Conservation (phyloP, 2,329 filamentous ascomycete genomes). For the Claviceps cyperi region DNA sequence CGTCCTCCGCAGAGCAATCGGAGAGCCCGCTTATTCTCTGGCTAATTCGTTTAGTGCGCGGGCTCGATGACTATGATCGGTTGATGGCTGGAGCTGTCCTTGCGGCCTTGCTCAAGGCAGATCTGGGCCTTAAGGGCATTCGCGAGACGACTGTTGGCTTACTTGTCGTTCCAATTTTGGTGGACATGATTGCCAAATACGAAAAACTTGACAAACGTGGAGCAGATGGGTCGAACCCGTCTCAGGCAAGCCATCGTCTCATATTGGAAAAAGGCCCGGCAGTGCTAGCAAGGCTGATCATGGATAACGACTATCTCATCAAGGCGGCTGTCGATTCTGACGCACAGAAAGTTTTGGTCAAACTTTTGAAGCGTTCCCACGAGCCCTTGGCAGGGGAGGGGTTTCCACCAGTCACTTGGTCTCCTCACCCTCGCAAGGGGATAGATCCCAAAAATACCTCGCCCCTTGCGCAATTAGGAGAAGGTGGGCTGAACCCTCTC, state of each 20-base stretch:
- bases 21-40: conserved; percentile 62
- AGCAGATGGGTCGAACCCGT: conserved; percentile 21
- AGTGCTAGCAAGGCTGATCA: conserved; percentile 64
- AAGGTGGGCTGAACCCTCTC: conserved; percentile 42
- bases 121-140: conserved; percentile 43
- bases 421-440: conserved; percentile 20
- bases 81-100: conserved; percentile 57
- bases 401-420: conserved; percentile 23
- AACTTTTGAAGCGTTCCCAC: conserved; percentile 37
- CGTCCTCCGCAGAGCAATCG: conserved; percentile 33
- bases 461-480: conserved; percentile 37
- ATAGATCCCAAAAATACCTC: conserved; percentile 20
- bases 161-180: conserved; percentile 55
- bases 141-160: conserved; percentile 51
- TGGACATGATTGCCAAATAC: conserved; percentile 40
- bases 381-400: conserved; percentile 23
- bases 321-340: conserved; percentile 60
- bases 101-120: conserved; percentile 53
- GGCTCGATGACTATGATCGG: conserved; percentile 41
- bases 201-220: conserved; percentile 38
- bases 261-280: conserved; percentile 59
- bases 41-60: conserved; percentile 51
- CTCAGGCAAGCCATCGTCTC: conserved; percentile 19
- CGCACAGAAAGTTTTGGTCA: conserved; percentile 31
- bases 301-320: conserved; percentile 66